phyloP scores from a whole-genome alignment of 2,329 filamentous ascomycete genomes.

The Cladosporium sp. region DNA sequence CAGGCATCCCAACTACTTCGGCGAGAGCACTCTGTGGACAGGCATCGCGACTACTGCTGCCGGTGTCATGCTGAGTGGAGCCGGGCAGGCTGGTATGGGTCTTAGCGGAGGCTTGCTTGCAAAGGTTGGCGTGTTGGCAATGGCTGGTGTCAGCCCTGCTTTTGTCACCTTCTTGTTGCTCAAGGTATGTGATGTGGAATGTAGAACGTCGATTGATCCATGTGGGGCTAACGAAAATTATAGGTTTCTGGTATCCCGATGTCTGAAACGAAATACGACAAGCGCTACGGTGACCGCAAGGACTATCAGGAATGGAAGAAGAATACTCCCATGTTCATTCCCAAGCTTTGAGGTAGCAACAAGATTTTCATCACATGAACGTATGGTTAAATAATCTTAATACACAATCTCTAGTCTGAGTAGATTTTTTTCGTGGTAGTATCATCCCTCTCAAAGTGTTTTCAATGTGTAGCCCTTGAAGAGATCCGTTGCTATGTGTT shows the following conservation, averaged over 20 bases:
- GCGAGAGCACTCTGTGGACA: conserved; percentile 65
- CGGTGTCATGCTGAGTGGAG: conserved; percentile 51
- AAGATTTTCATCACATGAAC: too few species aligned
- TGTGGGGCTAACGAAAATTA: conserved; percentile 12
- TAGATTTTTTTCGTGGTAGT: too few species aligned
- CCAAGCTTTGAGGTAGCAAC: conserved; percentile 46
- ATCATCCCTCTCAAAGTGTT: too few species aligned
- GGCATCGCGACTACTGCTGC: conserved; percentile 58
- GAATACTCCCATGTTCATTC: conserved; percentile 60
- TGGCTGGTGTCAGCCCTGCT: conserved; percentile 57
- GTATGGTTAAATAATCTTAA: too few species aligned
- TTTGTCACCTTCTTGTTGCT: conserved; percentile 61
- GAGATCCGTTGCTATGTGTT: too few species aligned
- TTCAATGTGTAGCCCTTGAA: too few species aligned
- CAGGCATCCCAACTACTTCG: conserved; percentile 67
- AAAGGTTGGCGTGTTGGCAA: conserved; percentile 41
- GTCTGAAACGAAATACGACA: conserved; percentile 65
- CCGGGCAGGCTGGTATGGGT: conserved; percentile 55
- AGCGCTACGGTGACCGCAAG: conserved; percentile 56
- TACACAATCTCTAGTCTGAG: too few species aligned
- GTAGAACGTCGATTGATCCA: neutral
- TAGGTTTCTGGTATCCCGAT: conserved; percentile 54
- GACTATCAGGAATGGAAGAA: conserved; percentile 66
- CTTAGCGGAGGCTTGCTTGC: conserved; percentile 43
- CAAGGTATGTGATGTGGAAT: conserved; percentile 45